Conservation (phyloP, 1,284 basidiomycete species). For the Blastosporella zonata region DNA sequence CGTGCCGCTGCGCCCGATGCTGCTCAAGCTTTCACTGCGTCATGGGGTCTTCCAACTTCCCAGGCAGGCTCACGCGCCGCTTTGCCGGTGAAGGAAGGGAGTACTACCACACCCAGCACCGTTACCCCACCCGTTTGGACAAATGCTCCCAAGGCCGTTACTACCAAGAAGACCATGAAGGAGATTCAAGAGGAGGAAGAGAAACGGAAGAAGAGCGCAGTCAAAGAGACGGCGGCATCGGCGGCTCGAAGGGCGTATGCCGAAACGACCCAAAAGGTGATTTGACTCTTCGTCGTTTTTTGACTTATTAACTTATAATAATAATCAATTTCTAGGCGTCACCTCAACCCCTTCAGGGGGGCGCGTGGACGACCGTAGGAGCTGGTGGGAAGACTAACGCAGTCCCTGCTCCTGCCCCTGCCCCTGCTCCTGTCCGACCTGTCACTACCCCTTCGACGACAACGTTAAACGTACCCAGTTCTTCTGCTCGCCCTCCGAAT, state of each 20-base stretch:
- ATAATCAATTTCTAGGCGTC: constrained; percentile 24
- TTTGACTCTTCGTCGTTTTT: background rate
- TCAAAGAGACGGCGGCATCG: constrained; percentile 59
- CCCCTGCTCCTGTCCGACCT: constrained; percentile 35
- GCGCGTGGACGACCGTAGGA: constrained; percentile 87
- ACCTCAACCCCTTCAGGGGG: constrained; percentile 34
- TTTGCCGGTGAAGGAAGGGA: constrained; percentile 44
- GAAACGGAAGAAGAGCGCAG: constrained; percentile 65
- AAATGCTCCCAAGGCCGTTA: constrained; percentile 46
- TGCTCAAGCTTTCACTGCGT: constrained; percentile 58
- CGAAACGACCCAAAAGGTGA: constrained; percentile 75
- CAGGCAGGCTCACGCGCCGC: constrained; percentile 56
- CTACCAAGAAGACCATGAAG: constrained; percentile 91
- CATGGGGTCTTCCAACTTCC: constrained; percentile 78
- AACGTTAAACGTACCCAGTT: constrained; percentile 21
- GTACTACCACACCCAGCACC: constrained; percentile 21
- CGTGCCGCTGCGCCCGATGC: constrained; percentile 55
- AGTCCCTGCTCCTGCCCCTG: constrained; percentile 31
- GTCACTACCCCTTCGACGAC: constrained; percentile 25
- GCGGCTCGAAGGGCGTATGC: constrained; percentile 73
- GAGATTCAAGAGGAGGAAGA: constrained; percentile 99
- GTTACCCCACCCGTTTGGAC: constrained; percentile 62
- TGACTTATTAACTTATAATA: background rate
- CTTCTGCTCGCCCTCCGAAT: constrained; percentile 35
- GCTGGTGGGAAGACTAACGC: constrained; percentile 63